Conservation (phyloP, 2,329 filamentous ascomycete genomes). For the Metarhizium brunneum region DNA sequence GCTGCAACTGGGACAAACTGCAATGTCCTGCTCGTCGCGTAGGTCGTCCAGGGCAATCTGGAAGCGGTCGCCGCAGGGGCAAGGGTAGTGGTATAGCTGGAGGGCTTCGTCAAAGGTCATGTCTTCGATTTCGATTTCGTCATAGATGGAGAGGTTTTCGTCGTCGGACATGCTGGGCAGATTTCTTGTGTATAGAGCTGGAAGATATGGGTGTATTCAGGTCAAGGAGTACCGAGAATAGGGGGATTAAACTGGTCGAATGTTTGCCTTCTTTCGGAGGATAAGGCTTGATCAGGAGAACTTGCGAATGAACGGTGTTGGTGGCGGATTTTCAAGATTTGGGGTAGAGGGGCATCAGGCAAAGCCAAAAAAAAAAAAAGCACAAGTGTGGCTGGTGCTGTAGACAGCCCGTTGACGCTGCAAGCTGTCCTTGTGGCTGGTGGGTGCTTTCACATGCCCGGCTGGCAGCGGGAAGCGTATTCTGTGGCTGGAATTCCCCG, state of each 20-base stretch:
- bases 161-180: conserved; percentile 50
- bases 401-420: not conserved
- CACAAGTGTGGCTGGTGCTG: conserved; percentile 8
- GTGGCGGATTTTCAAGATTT: not conserved
- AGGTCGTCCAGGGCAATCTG: conserved; percentile 81
- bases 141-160: conserved; percentile 67
- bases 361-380: conserved; percentile 6
- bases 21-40: conserved; percentile 83
- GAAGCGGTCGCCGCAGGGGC: conserved; percentile 94
- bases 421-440: not conserved
- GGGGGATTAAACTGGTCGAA: not conserved
- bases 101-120: conserved; percentile 81
- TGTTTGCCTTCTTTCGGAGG: not conserved
- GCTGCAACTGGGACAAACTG: conserved; percentile 95
- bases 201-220: not conserved
- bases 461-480: not conserved
- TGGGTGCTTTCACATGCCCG: conserved; percentile 6
- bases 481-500: not conserved
- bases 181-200: not conserved
- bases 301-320: conserved; percentile 1
- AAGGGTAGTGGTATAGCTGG: conserved; percentile 92
- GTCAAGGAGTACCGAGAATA: not conserved
- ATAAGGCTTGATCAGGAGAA: not conserved
- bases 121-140: conserved; percentile 98
- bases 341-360: not conserved